Base-by-base conservation (phyloP, 106 monocot genomes). In the Allium fistulosum region DNA sequence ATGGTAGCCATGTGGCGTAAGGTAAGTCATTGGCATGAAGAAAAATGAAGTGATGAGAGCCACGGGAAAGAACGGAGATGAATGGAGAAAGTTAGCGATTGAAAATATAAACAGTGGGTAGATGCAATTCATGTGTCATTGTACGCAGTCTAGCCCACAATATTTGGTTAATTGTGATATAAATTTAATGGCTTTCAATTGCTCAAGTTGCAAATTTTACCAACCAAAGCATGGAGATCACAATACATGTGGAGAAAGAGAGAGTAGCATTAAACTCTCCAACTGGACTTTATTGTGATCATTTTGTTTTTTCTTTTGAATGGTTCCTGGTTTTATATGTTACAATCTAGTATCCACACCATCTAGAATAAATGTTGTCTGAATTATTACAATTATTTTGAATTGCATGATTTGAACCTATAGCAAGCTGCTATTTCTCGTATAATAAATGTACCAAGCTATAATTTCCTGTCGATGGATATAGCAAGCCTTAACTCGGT, bases 71-170 rank as follows among this genome's bases (percentile, higher is more conserved):
- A 14, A 6, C n/a, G 11, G 8, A 11, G n/a, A 11, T 6, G 47
- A 6, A 14, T 14, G 9, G 11, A 63, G 63, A 27, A 26, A 63
- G 63, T 46, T 46, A 14, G 13, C 0, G 63, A 63, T 46, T 15
- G 4, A 63, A 18, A n/a, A 46, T 14, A 7, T 45, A 63, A 63
- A 46, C n/a, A 7, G 37, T 4, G 26, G 65, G 65, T 18, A 65
- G 65, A 65, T 65, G 7, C 65, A 49, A 49, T 63, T 47, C 46
- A 63, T 47, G 63, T 46, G 48, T 14, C 14, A 7, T 63, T 63
- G 13, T 55, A 16, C 13, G n/a, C 46, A 63, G n/a, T 48, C 37
- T 63, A n/a, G 63, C 63, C 65, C 65, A 65, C 65, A 49, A 48
- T 48, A 26, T 49, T 49, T 17, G 13, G 8, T 49, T 49, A 4